Evolutionary conservation across 495 filamentous ascomycete species (phyloP), one percentile per base, ranked within the genome.

Genomic region (Parachaetomium inaequale): DNA sequence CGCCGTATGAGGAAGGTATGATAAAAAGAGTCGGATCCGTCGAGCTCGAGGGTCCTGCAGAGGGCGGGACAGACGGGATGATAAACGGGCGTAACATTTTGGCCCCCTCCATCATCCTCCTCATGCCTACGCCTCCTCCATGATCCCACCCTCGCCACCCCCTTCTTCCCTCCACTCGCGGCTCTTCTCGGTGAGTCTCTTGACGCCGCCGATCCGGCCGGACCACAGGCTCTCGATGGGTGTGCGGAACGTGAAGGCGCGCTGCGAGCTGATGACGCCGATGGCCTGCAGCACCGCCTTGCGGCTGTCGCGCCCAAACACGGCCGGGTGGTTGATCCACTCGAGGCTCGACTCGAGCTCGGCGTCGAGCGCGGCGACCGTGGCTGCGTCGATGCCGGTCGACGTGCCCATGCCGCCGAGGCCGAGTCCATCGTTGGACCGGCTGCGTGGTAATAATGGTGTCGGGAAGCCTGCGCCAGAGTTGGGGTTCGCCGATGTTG

Each of bases 221-320:
- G 92, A 91, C 92, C 91, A 96, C 47, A 96, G 81, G 26, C 85
- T 85, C 74, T 97, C 93, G 10, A 90, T 85, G 0, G 89, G 83
- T 3, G 91, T 93, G 51, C 94, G 87, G 84, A 92, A 97, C 7
- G 94, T 98, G 74, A 93, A 96, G 8, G 88, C 95, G 21, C 94
- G 84, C 74, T 99, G 94, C 7, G 89, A 93, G 65, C 90, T 93
- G 66, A 98, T 96, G 50, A 97, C 92, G 38, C 94, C 94, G 64
- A 99, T 98, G 28, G 91, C 90, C 71, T 99, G 95, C 17, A 99
- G 80, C 2, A 99, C 93, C 14, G 93, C 91, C 76, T 99, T 99
- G 67, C 94, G 84, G 36, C 89, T 92, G 73, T 99, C 94, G n/a
- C 94, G 86, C 26, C 87, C 85, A 67, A 99, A 99, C 8, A 98